Conservation (phyloP, 108 stramenopile genomes). For the Pseudonitzschia multiseries region DNA sequence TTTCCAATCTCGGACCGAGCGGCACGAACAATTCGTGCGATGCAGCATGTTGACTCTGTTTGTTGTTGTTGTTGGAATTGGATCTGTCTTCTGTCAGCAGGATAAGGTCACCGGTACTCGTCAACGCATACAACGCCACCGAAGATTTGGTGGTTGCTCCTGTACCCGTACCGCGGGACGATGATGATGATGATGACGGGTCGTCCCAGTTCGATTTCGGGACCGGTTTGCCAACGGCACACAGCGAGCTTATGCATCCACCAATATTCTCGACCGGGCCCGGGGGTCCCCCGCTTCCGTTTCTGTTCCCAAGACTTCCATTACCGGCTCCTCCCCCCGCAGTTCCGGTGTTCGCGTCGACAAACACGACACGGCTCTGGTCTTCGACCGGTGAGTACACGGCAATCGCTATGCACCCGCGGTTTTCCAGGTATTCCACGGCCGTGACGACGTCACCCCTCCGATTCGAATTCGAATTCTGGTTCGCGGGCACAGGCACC, state of each 20-base stretch:
- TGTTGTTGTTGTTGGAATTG: not conserved
- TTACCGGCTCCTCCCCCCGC: not conserved
- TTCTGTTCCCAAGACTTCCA: too few relatives aligned
- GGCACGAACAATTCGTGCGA: not conserved
- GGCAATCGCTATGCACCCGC: slow-evolving; percentile 27
- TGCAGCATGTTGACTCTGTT: too few relatives aligned
- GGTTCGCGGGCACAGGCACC: slow-evolving; percentile 33
- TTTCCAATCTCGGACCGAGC: slow-evolving; percentile 21
- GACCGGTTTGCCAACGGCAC: slow-evolving; percentile 2
- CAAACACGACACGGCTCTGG: slow-evolving; percentile 27
- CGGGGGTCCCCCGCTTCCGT: not conserved
- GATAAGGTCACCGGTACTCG: slow-evolving; percentile 17
- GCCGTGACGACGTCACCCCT: slow-evolving; percentile 13
- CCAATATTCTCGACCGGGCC: not conserved
- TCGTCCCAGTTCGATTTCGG: slow-evolving; percentile 16
- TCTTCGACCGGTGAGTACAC: slow-evolving; percentile 15
- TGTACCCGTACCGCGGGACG: too few relatives aligned
- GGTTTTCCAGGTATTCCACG: slow-evolving; percentile 11
- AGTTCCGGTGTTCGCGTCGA: slow-evolving; percentile 32
- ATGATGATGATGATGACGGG: too few relatives aligned
- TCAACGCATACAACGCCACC: slow-evolving; percentile 19
- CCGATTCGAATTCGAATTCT: too few relatives aligned
- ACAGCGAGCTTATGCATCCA: slow-evolving; percentile 23
- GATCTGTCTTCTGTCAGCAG: slow-evolving; percentile 13
- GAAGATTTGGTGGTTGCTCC: not conserved